Evolutionary conservation across 345 rosid species (phyloP).

Genomic region (Eucalyptus sp.): DNA sequence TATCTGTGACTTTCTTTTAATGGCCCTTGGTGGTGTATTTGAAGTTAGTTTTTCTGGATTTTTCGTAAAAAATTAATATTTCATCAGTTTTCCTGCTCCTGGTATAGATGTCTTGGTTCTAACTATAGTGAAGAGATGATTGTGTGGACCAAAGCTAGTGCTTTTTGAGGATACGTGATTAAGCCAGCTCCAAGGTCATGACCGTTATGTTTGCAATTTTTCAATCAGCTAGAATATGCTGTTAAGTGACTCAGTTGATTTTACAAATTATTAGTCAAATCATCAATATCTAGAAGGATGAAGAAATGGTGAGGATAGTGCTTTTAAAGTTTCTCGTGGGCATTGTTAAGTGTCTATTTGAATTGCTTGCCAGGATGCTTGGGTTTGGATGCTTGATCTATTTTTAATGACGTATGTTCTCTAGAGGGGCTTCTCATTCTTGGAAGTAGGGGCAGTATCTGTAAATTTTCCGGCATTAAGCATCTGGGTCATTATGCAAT

Average conservation of each 20-base stretch:
- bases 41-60: neutral
- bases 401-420: neutral
- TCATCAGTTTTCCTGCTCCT: neutral
- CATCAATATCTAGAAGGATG: neutral
- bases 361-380: neutral
- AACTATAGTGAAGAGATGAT: neutral
- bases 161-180: neutral
- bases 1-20: neutral
- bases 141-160: neutral
- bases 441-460: neutral
- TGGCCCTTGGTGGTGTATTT: neutral
- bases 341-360: neutral
- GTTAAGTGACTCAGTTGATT: neutral
- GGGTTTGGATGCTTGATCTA: neutral
- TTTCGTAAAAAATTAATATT: no score
- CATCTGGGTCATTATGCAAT: neutral
- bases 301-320: neutral
- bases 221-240: neutral
- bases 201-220: neutral
- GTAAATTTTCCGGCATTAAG: neutral
- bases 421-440: neutral
- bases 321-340: neutral
- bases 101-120: neutral
- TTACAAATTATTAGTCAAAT: neutral
- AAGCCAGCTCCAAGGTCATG: neutral